These are phyloP conservation scores for Sphagnum tenellum DNA, from an alignment of 225 moss, liverwort and hornwort species.

Conservation along the genomic window DNA sequence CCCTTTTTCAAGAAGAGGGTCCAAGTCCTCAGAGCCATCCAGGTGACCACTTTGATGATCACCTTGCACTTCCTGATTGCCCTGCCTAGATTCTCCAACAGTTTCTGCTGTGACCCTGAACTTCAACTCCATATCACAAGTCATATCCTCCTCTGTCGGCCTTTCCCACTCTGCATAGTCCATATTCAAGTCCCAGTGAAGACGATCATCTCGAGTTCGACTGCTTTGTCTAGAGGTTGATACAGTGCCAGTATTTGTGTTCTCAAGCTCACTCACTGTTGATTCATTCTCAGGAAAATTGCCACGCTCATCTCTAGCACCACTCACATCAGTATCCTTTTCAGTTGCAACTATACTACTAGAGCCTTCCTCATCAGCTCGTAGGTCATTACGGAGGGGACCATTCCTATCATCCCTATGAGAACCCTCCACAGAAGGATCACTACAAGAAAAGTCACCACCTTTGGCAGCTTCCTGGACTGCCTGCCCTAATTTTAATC, in stretches of 20 bases:
- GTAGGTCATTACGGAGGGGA: constrained; percentile 9
- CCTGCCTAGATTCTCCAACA: constrained; percentile 1
- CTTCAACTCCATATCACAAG: constrained; percentile 12
- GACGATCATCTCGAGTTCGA: constrained; percentile 70
- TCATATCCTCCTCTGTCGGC: constrained; percentile 41
- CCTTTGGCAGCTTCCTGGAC: too few relatives aligned
- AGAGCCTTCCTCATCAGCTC: constrained; percentile 12
- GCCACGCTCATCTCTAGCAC: constrained; percentile 8
- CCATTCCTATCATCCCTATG: constrained; percentile 20
- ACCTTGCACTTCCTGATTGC: too few relatives aligned
- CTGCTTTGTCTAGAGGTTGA: constrained; percentile 32
- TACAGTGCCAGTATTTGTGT: constrained; percentile 27
- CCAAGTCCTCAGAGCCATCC: too few relatives aligned
- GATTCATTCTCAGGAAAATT: constrained; percentile 9
- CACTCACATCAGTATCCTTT: constrained; percentile 8
- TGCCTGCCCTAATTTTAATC: too few relatives aligned
- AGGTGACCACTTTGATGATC: too few relatives aligned
- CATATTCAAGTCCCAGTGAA: constrained; percentile 99
- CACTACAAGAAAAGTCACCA: constrained; percentile 1
- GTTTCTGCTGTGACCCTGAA: constrained; percentile 5
- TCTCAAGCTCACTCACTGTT: constrained; percentile 20
- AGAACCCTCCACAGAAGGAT: constrained; percentile 24
- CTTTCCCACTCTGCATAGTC: constrained; percentile 99
- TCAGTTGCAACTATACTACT: constrained; percentile 13
- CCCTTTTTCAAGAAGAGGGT: too few relatives aligned